Evolutionary conservation across 148 eudicot genomes (phyloP), one percentile per base, ranked within the genome.

Genomic region (Chenopodium suecicum): DNA sequence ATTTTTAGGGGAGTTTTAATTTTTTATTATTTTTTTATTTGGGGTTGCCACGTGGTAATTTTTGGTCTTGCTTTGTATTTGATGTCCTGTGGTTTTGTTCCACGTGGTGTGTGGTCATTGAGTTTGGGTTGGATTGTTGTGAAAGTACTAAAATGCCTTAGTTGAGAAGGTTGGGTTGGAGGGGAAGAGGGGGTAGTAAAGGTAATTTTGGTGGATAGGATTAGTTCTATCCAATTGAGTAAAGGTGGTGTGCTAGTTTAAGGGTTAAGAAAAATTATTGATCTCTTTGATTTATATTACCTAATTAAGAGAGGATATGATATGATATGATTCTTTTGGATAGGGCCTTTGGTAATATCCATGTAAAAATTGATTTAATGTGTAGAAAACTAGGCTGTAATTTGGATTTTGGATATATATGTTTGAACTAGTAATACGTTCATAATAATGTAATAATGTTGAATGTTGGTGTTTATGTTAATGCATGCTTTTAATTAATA

Each of bases 21-120:
- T 17, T 82, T 70, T 58, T 8, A 56, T 46, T 20, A 41, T 54
- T 72, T 72, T 34, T 41, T 54, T 25, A 20, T 23, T 34, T 66
- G 14, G 27, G 17, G 7, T 7, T 73, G 77, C 82, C 91, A 91
- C 94, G 89, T 91, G 91, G 84, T 66, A 50, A 79, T 58, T 81
- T 32, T 58, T 77, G 65, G 13, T 29, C 7, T 60, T 17, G 1
- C 2, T 32, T 72, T 32, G 25, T 34, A 41, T 54, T 34, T 54
- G 25, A 46, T n/a, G 20, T 48, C 83, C 81, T 16, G 34, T 83
- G 73, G 3, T 44, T 70, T 60, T 4, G 54, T 2, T 70, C 23
- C 77, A 70, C 81, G 16, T n/a, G 77, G 58, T 14, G 11, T 7
- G 1, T 1, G 27, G 23, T 56, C 22, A 37, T 76, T 76, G 70